phyloP scores from a whole-genome alignment of 2,329 filamentous ascomycete species.

The Paecilomyces niveus region DNA sequence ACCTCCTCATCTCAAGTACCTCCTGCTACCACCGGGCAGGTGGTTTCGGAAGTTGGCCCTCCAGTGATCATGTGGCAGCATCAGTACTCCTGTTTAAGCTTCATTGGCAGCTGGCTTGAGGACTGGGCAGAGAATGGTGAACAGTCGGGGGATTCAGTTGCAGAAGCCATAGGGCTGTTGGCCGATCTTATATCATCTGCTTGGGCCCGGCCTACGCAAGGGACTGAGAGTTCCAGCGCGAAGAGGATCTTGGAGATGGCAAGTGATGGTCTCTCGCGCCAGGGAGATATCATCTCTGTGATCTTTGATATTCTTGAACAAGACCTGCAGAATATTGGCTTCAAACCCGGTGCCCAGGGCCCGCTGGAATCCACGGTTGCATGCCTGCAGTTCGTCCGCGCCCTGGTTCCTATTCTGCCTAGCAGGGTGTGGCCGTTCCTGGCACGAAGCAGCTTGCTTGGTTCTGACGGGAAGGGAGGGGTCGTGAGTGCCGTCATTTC shows the following conservation, averaged over 20 bases:
- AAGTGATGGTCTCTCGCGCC: conserved; percentile 41
- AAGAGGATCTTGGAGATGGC: conserved; percentile 43
- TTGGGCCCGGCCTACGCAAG: conserved; percentile 16
- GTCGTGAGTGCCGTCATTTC: conserved; percentile 72
- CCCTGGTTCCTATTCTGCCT: conserved; percentile 64
- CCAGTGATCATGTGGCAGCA: conserved; percentile 69
- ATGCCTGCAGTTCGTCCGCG: conserved; percentile 73
- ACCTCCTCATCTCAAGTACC: conserved; percentile 31
- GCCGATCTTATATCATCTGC: conserved; percentile 57
- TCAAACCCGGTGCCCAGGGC: conserved; percentile 56
- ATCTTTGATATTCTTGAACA: conserved; percentile 80
- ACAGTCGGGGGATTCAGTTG: conserved; percentile 54
- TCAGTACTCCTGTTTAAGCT: conserved; percentile 69
- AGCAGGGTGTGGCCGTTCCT: conserved; percentile 87
- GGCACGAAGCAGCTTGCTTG: conserved; percentile 70
- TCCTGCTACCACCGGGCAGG: conserved; percentile 39
- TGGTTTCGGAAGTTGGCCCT: conserved; percentile 70
- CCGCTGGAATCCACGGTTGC: conserved; percentile 62
- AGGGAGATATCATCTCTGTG: conserved; percentile 67
- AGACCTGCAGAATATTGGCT: conserved; percentile 44
- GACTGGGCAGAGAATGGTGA: conserved; percentile 42
- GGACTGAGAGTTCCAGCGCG: conserved; percentile 30
- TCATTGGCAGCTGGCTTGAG: conserved; percentile 64
- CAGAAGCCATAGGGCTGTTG: conserved; percentile 68
- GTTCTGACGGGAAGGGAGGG: conserved; percentile 66